Conservation (phyloP, 495 filamentous ascomycete genomes). For the Aspergillus incahuasiensis region DNA sequence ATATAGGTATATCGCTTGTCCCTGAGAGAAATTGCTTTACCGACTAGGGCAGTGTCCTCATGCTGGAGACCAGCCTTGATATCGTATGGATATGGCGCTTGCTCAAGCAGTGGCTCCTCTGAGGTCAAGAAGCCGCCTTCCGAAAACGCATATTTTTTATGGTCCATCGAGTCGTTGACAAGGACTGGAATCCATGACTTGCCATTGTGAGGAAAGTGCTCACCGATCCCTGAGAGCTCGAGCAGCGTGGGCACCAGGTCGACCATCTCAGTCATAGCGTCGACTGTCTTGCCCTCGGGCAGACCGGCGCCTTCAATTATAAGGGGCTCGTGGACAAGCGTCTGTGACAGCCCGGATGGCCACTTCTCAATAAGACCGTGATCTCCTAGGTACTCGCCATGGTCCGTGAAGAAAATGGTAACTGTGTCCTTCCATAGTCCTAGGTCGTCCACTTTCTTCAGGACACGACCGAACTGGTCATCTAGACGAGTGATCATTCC, state of each 20-base stretch:
- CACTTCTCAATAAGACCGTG: constrained; percentile 29
- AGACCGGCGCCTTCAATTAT: constrained; percentile 28
- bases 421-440: constrained; percentile 21
- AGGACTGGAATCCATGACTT: constrained; percentile 20
- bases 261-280: constrained; percentile 28
- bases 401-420: constrained; percentile 25
- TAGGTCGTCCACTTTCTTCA: constrained; percentile 11
- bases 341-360: constrained; percentile 24
- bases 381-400: constrained; percentile 26
- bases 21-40: constrained; percentile 23
- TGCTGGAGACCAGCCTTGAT: constrained; percentile 26
- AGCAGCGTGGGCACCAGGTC: constrained; percentile 27
- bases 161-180: constrained; percentile 9
- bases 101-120: constrained; percentile 26
- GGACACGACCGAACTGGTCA: constrained; percentile 20
- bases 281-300: constrained; percentile 16
- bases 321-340: constrained; percentile 23
- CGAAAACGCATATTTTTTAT: constrained; percentile 23
- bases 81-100: constrained; percentile 26
- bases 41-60: constrained; percentile 23
- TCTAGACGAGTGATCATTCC: constrained; percentile 26
- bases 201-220: constrained; percentile 24
- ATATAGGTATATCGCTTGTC: constrained; percentile 20
- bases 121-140: constrained; percentile 23
- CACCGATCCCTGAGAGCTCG: constrained; percentile 20